Conservation (phyloP, 192 early-diverging fungal genomes). For the Allomyces javanicus region DNA sequence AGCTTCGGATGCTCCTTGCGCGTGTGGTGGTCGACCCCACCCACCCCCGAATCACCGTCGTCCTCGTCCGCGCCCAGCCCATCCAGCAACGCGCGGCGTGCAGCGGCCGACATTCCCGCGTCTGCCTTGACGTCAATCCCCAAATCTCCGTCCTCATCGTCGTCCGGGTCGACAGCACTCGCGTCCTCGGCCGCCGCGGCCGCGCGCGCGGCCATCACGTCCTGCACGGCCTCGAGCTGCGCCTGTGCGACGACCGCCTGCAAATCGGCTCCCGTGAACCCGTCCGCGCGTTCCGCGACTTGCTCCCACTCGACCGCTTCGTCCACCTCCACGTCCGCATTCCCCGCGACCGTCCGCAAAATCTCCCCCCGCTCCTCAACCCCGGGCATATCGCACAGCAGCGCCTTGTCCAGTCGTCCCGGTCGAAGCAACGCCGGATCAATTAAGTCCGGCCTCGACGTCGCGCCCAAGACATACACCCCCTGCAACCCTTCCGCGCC, state of each 20-base stretch:
- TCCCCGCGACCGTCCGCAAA: neutral
- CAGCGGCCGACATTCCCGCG: conserved; percentile 2
- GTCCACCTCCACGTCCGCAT: neutral
- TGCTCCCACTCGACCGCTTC: conserved; percentile 21
- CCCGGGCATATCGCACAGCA: conserved; percentile 71
- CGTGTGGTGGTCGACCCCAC: conserved; percentile 3
- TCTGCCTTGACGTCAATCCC: conserved; percentile 7
- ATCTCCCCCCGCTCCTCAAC: conserved; percentile 22
- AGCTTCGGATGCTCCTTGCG: conserved; percentile 14
- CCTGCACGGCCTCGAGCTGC: conserved; percentile 74
- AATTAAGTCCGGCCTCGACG: conserved; percentile 67
- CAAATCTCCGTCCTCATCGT: neutral
- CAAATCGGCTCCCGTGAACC: conserved; percentile 80
- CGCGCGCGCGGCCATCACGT: conserved; percentile 27
- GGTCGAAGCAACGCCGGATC: conserved; percentile 64
- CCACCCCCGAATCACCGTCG: conserved; percentile 11
- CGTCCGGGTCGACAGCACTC: neutral
- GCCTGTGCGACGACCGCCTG: conserved; percentile 86
- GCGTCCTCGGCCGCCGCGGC: conserved; percentile 2
- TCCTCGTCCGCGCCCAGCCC: neutral
- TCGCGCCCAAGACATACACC: conserved; percentile 92
- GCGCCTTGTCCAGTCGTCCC: conserved; percentile 59
- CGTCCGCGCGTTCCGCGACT: conserved; percentile 44
- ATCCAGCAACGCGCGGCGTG: conserved; percentile 9
- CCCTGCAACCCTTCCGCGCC: conserved; percentile 90